These are phyloP conservation scores for Pythium apleroticum DNA, from an alignment of 352 stramenopile species.

Conservation along the genomic window DNA sequence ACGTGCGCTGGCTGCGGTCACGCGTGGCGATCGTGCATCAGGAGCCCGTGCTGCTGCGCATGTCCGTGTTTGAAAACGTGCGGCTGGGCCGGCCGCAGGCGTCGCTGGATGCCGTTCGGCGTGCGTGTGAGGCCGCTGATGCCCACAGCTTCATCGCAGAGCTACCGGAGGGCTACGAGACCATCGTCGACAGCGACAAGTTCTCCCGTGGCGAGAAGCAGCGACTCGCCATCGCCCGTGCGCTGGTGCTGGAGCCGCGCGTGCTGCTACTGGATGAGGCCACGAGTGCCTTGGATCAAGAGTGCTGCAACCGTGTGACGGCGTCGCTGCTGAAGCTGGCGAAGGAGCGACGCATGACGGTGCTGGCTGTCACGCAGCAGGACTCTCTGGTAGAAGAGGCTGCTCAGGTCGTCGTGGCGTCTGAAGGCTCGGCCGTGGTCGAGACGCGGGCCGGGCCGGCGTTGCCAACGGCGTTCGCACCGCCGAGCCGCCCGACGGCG, in stretches of 20 bases:
- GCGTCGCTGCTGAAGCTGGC: slow-evolving; percentile 9
- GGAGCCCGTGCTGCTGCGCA: slow-evolving; percentile 58
- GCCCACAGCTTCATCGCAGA: slow-evolving; percentile 83
- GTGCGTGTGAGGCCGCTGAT: slow-evolving; percentile 82
- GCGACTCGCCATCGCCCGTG: slow-evolving; percentile 73
- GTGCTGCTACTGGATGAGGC: slow-evolving; percentile 87
- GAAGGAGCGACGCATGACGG: background rate
- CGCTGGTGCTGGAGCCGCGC: slow-evolving; percentile 62
- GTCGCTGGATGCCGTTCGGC: slow-evolving; percentile 57
- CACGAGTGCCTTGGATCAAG: slow-evolving; percentile 56
- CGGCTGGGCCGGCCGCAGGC: slow-evolving; percentile 45
- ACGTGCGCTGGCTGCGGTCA: slow-evolving; percentile 36
- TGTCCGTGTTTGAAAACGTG: slow-evolving; percentile 46
- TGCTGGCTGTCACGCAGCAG: slow-evolving; percentile 18
- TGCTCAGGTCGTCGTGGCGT: slow-evolving; percentile 3
- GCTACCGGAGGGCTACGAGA: slow-evolving; percentile 61
- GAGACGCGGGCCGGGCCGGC: background rate
- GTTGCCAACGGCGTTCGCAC: background rate
- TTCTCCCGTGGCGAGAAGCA: slow-evolving; percentile 79
- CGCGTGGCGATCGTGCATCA: slow-evolving; percentile 60
- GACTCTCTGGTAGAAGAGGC: slow-evolving; percentile 1
- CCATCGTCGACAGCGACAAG: slow-evolving; percentile 62
- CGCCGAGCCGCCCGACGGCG: background rate
- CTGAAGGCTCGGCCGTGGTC: background rate
- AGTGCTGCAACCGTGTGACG: slow-evolving; percentile 15